These are phyloP conservation scores for Crucibulum laeve DNA, from an alignment of 768 basidiomycete genomes.

Conservation along the genomic window DNA sequence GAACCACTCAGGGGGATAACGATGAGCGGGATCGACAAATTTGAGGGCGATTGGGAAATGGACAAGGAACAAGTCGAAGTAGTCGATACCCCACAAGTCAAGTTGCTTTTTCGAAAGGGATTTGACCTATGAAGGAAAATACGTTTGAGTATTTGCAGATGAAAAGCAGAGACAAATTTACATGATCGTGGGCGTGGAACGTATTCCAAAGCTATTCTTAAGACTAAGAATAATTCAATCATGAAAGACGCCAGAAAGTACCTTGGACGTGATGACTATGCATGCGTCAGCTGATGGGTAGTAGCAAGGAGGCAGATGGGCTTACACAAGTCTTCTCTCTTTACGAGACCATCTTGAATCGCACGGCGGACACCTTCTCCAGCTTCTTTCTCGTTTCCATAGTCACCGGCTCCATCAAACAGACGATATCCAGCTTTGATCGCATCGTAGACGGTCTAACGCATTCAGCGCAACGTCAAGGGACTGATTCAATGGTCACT, in stretches of 20 bases:
- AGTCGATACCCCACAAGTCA: slow-evolving; percentile 77
- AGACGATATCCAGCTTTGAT: slow-evolving; percentile 86
- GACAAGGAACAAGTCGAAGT: slow-evolving; percentile 76
- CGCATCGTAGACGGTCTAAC: slow-evolving; percentile 77
- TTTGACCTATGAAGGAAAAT: slow-evolving; percentile 42
- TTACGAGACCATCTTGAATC: slow-evolving; percentile 78
- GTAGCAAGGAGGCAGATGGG: slow-evolving; percentile 5
- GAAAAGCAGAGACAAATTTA: slow-evolving; percentile 27
- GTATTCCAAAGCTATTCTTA: slow-evolving; percentile 76
- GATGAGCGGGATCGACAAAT: slow-evolving; percentile 72
- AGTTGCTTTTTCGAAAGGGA: slow-evolving; percentile 60
- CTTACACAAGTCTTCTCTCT: slow-evolving; percentile 84
- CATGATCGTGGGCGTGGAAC: slow-evolving; percentile 77
- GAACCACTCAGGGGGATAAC: slow-evolving; percentile 83
- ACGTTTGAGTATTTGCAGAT: background rate
- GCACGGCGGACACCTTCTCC: slow-evolving; percentile 76
- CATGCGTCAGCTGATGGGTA: background rate
- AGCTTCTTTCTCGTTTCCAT: slow-evolving; percentile 87
- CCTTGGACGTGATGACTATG: slow-evolving; percentile 83
- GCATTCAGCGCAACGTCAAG: background rate
- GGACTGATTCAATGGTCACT: slow-evolving; percentile 8
- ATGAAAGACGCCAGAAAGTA: slow-evolving; percentile 11
- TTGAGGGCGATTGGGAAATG: slow-evolving; percentile 84
- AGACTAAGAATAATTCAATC: background rate
- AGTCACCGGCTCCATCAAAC: slow-evolving; percentile 82